Percentiles rank a stretch among this genome's conserved stretches.
Conservation (phyloP, 495 filamentous ascomycete species). For the Aspergillus sclerotioniger region DNA sequence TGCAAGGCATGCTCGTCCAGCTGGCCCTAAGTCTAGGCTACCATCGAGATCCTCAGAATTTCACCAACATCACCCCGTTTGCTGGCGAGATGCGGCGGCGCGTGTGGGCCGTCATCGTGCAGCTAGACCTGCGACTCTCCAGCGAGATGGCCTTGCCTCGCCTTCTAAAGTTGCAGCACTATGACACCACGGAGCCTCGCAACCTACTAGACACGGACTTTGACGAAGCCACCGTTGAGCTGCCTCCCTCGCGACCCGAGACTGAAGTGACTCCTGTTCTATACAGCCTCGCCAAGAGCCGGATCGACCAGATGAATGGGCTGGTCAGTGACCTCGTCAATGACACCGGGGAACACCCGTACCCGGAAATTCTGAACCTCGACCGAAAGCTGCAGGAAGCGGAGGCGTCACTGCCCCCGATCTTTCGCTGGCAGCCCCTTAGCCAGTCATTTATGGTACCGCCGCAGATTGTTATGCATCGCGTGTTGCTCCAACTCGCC, state of each 20-base stretch:
- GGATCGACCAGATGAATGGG: too few species aligned
- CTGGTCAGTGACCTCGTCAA: too few species aligned
- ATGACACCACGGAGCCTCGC: conserved; percentile 2
- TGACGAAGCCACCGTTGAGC: background rate
- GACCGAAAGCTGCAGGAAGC: too few species aligned
- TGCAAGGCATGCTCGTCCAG: conserved; percentile 24
- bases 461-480: too few species aligned
- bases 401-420: too few species aligned
- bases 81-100: conserved; percentile 4
- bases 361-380: too few species aligned
- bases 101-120: background rate
- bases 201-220: background rate
- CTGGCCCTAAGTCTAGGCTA: conserved; percentile 32
- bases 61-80: background rate
- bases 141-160: background rate
- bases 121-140: background rate
- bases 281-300: too few species aligned
- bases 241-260: background rate
- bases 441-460: too few species aligned
- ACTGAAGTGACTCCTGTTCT: background rate
- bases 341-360: too few species aligned
- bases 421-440: too few species aligned
- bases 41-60: conserved; percentile 14
- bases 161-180: background rate
- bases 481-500: too few species aligned